Evolutionary conservation across 345 rosid species (phyloP), one percentile per base, ranked within the genome.

Genomic region (Lepidium sativum): DNA sequence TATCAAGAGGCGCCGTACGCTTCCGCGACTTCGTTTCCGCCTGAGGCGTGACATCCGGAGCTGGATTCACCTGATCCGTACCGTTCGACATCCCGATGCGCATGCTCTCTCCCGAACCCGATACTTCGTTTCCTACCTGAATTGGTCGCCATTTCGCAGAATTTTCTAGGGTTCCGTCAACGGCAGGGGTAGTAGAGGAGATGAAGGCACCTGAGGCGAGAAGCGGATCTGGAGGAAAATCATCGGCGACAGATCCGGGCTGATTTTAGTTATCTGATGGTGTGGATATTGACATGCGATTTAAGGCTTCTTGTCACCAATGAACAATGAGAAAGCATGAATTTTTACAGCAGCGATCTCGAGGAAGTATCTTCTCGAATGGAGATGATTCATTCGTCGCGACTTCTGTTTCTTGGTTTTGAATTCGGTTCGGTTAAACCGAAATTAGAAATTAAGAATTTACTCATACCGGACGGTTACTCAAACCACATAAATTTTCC

Each of bases 161-260:
- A 6, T 34, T 60, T 8, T 3, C 27, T 53, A 51, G 75, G 64
- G 67, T 52, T 50, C 40, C 81, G 55, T 29, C 71, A 50, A 33
- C 63, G 37, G 65, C 38, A 16, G 69, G 0, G 31, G 75, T 9
- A 4, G 38, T 21, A 20, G 79, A 43, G 40, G 78, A 69, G 43
- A 81, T 75, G 78, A 76, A 83, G 54, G 75, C 44, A 13, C 83
- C 83, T 15, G 80, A 39, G 52, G 62, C 44, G 21, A 82, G 81
- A 14, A 82, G 81, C 45, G 84, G 83, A 48, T 81, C 84, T 33
- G 75, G 44, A 6, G 78, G 74, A 2, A 51, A 53, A 57, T 71
- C 68, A 38, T 23, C 59, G 63, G 77, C 5, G 34, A 67, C 21
- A 51, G 56, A 33, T 20, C 64, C 75, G 34, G 67, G 51, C 32